Evolutionary conservation across 129 eudicot species (phyloP).

Genomic region (sunflower (Helianthus annuus)): DNA sequence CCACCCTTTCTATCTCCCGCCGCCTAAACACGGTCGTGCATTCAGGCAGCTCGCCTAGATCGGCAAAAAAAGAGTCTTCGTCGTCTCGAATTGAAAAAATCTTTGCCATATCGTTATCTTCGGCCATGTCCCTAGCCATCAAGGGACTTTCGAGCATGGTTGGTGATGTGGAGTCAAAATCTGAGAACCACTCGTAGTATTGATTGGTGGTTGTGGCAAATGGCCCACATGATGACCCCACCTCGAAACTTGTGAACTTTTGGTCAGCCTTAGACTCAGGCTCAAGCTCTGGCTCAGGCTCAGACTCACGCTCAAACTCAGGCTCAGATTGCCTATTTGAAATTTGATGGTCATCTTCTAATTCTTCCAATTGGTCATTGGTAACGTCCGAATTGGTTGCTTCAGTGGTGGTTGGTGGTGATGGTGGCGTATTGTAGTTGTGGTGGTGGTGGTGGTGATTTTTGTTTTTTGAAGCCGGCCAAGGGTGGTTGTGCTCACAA

Average conservation of each 20-base stretch:
- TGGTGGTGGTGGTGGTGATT: conserved; percentile 29
- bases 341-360: conserved; percentile 11
- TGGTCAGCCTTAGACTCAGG: background rate
- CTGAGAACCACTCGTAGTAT: conserved; percentile 58
- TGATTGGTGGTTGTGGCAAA: conserved; percentile 24
- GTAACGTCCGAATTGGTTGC: background rate
- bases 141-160: conserved; percentile 64
- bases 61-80: conserved; percentile 80
- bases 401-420: conserved; percentile 18
- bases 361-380: conserved; percentile 28
- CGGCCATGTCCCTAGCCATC: conserved; percentile 33
- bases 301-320: background rate
- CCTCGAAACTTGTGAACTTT: conserved; percentile 38
- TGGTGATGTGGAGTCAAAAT: conserved; percentile 53
- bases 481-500: conserved; percentile 82
- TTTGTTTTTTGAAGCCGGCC: conserved; percentile 65
- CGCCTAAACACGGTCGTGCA: conserved; percentile 73
- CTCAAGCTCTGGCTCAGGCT: background rate
- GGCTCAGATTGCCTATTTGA: background rate
- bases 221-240: conserved; percentile 28
- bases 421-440: conserved; percentile 14
- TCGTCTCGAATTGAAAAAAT: conserved; percentile 65
- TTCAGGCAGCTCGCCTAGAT: conserved; percentile 86
- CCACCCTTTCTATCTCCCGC: conserved; percentile 43
- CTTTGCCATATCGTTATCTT: conserved; percentile 46